Conservation (phyloP, 371 early-diverging fungal genomes). For the Fennellomyces sp. region DNA sequence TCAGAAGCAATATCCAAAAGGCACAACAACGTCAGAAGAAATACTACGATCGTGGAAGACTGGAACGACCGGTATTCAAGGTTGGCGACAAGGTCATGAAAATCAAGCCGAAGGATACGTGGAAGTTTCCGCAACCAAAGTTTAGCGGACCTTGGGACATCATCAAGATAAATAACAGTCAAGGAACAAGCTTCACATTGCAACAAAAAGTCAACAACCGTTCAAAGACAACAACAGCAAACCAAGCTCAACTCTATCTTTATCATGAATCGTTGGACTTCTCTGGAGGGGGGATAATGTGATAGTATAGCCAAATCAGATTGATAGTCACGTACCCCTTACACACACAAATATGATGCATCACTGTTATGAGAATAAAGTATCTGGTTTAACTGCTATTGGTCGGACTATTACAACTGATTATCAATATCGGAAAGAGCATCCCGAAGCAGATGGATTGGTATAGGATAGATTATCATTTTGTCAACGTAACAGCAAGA, state of each 20-base stretch:
- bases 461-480: no score
- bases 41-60: neutral
- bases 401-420: no score
- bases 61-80: neutral
- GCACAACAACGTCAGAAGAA: slow-evolving; percentile 19
- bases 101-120: neutral
- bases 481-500: no score
- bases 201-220: neutral
- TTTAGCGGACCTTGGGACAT: slow-evolving; percentile 1
- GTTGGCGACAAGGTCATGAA: neutral
- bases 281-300: neutral
- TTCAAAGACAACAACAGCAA: neutral
- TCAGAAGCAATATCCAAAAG: slow-evolving; percentile 1
- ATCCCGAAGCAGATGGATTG: no score
- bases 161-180: neutral
- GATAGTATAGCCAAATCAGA: neutral
- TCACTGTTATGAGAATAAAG: no score
- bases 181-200: neutral
- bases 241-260: neutral
- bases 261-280: neutral
- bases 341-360: no score
- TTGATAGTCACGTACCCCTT: neutral
- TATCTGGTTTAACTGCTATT: no score
- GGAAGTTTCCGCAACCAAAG: slow-evolving; percentile 2
- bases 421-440: no score